Evolutionary conservation across 108 stramenopile genomes (phyloP), one percentile per base, ranked within the genome.

Genomic region (Heterococcus sp.): DNA sequence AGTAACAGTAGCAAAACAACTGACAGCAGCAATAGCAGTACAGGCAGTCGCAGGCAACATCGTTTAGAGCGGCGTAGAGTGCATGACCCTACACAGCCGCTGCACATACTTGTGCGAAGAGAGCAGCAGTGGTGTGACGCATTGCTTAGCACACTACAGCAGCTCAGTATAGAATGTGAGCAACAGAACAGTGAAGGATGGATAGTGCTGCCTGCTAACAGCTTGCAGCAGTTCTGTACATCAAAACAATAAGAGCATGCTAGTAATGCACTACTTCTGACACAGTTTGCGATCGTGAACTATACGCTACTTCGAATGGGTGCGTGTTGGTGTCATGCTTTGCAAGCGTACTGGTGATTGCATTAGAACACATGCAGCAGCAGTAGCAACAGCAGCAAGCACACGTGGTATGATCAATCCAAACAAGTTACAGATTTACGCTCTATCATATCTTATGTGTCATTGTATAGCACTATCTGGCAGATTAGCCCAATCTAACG

Each of bases 401-500:
- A n/a, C n/a, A n/a, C n/a, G n/a, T n/a, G n/a, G n/a, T n/a, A n/a
- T n/a, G n/a, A n/a, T n/a, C n/a, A n/a, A n/a, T n/a, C n/a, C n/a
- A n/a, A n/a, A n/a, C n/a, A n/a, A n/a, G n/a, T n/a, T n/a, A n/a
- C n/a, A n/a, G n/a, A n/a, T n/a, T n/a, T n/a, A n/a, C n/a, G n/a
- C n/a, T n/a, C n/a, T n/a, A n/a, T n/a, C n/a, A n/a, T n/a, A n/a
- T n/a, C n/a, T n/a, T n/a, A n/a, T n/a, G n/a, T n/a, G n/a, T n/a
- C n/a, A n/a, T n/a, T n/a, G n/a, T n/a, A n/a, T n/a, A n/a, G n/a
- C n/a, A n/a, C n/a, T 14, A 58, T 14, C 21, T 8, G 14, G 14
- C 46, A 58, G 8, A 21, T 58, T 58, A 21, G 27, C 74, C 82
- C 82, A 82, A 26, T 82, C 68, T 69, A 66, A 35, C 4, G 82